Evolutionary conservation across 1,284 basidiomycete genomes (phyloP), one percentile per base, ranked within the genome.

Genomic region (Phellinidium pouzarii): DNA sequence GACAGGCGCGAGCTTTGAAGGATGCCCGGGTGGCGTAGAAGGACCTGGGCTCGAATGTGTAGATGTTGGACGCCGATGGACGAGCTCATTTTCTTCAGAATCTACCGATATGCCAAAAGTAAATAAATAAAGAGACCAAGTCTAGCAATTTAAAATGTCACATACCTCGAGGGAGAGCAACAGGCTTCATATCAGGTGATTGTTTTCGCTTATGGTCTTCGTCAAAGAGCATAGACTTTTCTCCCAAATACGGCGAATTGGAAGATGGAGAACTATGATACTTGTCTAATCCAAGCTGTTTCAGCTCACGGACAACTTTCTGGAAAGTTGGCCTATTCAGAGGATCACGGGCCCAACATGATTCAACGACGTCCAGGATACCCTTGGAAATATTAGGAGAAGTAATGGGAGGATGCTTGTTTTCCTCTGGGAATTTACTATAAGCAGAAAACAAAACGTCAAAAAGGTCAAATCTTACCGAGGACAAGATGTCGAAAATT

Each of bases 401-500:
- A 0, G 82, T 82, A 23, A 82, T 65, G 1, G 69, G 62, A 0
- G 80, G 77, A 2, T 83, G 76, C 50, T 70, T 73, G 53, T 84
- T 72, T 56, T 80, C 76, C 44, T 69, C 84, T 27, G 38, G 38
- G 38, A 4, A 45, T 34, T 40, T 50, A 7, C 46, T 20, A 40
- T 50, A 41, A 14, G 19, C 38, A 57, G 12, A 41, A 9, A 38
- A 9, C 27, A 9, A 27, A 25, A 42, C 23, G 17, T 12, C 37
- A 37, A 40, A n/a, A n/a, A 27, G 38, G 23, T 34, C 37, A 29
- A 14, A 29, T 70, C 78, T 54, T 58, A 88, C 86, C 68, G 14
- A 83, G 62, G 2, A 90, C 81, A 26, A 82, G 75, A 50, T 74
- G 72, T 19, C 76, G 67, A 8, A 89, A 80, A 0, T 72, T 64